Conservation (phyloP, 1,139 yeast species). For the Candida buenavistaensis region DNA sequence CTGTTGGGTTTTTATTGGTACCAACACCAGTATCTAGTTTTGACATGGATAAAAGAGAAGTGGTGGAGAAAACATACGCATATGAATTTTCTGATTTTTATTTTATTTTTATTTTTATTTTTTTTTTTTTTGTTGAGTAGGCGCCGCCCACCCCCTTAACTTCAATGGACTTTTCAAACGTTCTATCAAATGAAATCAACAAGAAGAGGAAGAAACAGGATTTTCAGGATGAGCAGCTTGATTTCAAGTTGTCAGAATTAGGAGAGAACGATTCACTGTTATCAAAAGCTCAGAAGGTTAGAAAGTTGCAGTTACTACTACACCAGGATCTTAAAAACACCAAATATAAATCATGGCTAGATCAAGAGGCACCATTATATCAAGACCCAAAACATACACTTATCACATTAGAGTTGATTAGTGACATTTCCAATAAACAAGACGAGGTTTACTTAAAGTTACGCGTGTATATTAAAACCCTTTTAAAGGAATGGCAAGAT, state of each 20-base stretch:
- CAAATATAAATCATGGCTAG: slow-evolving; percentile 16
- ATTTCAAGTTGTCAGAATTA: slow-evolving; percentile 13
- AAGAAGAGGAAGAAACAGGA: slow-evolving; percentile 9
- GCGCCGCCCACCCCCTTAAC: too few relatives aligned
- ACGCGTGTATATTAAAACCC: slow-evolving; percentile 49
- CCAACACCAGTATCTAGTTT: slow-evolving; percentile 3
- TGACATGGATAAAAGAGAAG: too few relatives aligned
- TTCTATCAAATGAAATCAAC: slow-evolving; percentile 17
- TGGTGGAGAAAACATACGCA: too few relatives aligned
- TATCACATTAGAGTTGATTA: slow-evolving; percentile 14
- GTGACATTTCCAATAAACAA: slow-evolving; percentile 11
- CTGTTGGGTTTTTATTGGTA: neutral
- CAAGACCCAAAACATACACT: slow-evolving; percentile 9
- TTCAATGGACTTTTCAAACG: slow-evolving; percentile 18
- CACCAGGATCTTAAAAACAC: slow-evolving; percentile 12
- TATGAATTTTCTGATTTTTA: too few relatives aligned
- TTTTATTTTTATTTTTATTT: too few relatives aligned
- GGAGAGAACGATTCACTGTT: slow-evolving; percentile 8
- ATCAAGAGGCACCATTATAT: slow-evolving; percentile 11
- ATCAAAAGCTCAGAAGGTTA: slow-evolving; percentile 13
- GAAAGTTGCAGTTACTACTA: slow-evolving; percentile 12
- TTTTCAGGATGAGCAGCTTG: slow-evolving; percentile 20
- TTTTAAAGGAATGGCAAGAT: slow-evolving; percentile 44
- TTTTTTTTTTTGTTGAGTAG: too few relatives aligned
- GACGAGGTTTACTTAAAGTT: slow-evolving; percentile 40